Evolutionary conservation across 495 filamentous ascomycete genomes (phyloP).

Genomic region (Aspergillus leporis): DNA sequence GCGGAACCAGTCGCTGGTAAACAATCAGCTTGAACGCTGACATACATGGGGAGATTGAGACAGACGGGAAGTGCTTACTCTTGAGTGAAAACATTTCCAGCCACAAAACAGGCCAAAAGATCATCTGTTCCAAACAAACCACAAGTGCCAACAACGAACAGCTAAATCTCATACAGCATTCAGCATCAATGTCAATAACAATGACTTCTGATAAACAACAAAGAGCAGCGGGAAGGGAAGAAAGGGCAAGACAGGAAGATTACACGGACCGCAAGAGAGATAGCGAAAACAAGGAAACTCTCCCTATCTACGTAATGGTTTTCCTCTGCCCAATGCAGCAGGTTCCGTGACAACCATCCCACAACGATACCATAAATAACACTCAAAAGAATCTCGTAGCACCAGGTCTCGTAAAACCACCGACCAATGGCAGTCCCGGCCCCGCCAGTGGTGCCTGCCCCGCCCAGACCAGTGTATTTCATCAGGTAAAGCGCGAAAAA

Average conservation of each 20-base stretch:
- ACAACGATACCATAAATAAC: slow-evolving; percentile 73
- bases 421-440: slow-evolving; percentile 66
- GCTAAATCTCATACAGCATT: slow-evolving; percentile 33
- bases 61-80: slow-evolving; percentile 49
- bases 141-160: slow-evolving; percentile 84
- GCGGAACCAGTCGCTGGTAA: slow-evolving; percentile 78
- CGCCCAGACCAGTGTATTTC: slow-evolving; percentile 66
- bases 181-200: slow-evolving; percentile 21
- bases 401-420: slow-evolving; percentile 89
- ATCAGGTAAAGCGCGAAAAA: slow-evolving; percentile 83
- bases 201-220: slow-evolving; percentile 15
- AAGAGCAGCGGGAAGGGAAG: too few relatives aligned
- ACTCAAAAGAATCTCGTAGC: slow-evolving; percentile 78
- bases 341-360: slow-evolving; percentile 77
- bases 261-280: slow-evolving; percentile 67
- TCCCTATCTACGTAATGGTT: slow-evolving; percentile 84
- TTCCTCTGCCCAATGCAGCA: slow-evolving; percentile 82
- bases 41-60: too few relatives aligned
- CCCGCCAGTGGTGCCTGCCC: slow-evolving; percentile 56
- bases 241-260: too few relatives aligned
- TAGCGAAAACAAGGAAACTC: slow-evolving; percentile 87
- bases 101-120: slow-evolving; percentile 89
- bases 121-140: slow-evolving; percentile 92
- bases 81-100: slow-evolving; percentile 88
- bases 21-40: slow-evolving; percentile 1